Conservation (phyloP, 345 rosid genomes). For the Durio zibethinus region DNA sequence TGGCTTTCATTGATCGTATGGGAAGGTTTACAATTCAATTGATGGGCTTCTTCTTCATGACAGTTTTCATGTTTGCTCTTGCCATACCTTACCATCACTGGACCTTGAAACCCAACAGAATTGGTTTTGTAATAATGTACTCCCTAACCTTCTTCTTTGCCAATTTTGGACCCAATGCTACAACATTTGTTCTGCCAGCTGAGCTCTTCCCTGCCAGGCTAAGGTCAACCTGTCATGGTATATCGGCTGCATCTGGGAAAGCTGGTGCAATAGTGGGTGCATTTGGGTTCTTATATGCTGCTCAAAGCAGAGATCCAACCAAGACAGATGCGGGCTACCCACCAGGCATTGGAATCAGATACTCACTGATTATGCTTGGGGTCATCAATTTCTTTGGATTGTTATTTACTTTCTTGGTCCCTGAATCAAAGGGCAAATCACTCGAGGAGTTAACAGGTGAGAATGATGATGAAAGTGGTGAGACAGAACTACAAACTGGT, state of each 20-base stretch:
- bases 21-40: conserved; percentile 58
- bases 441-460: background rate
- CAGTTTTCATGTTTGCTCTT: conserved; percentile 61
- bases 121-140: conserved; percentile 52
- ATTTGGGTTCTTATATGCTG: conserved; percentile 53
- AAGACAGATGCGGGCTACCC: conserved; percentile 60
- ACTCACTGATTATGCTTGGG: background rate
- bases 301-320: conserved; percentile 31
- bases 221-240: conserved; percentile 63
- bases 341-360: conserved; percentile 41
- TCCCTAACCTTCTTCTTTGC: conserved; percentile 60
- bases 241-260: conserved; percentile 58
- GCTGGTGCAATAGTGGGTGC: conserved; percentile 59
- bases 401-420: background rate
- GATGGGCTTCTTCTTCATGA: conserved; percentile 68
- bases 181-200: conserved; percentile 58
- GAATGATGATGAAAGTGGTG: background rate
- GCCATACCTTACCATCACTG: conserved; percentile 70
- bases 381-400: background rate
- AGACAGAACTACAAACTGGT: background rate
- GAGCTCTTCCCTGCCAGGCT: conserved; percentile 60
- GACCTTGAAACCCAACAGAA: conserved; percentile 34
- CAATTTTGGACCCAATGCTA: conserved; percentile 60
- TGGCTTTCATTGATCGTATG: conserved; percentile 45
- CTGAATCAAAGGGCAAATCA: background rate